Percentiles rank a stretch among this genome's conserved stretches.
phyloP scores from a whole-genome alignment of 805 yeast species.

The Wickerhamomyces hampshirensis region DNA sequence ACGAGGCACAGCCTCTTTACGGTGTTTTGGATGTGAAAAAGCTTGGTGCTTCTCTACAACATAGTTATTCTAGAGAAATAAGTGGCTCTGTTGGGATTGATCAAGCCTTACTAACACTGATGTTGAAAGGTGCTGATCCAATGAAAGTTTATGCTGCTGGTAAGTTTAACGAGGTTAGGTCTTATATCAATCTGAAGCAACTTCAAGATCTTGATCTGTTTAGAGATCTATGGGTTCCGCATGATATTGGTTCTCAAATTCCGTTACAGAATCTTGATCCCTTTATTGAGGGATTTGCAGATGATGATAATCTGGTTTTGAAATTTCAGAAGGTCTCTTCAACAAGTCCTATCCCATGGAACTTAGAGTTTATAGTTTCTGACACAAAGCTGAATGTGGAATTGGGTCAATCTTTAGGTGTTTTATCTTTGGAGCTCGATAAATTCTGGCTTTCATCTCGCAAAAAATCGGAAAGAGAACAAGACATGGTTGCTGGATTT shows the following conservation, averaged over 20 bases:
- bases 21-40: conserved; percentile 46
- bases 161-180: conserved; percentile 47
- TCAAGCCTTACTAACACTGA: conserved; percentile 42
- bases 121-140: conserved; percentile 38
- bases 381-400: conserved; percentile 57
- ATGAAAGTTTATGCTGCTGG: conserved; percentile 45
- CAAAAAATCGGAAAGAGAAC: conserved; percentile 66
- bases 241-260: too few species aligned
- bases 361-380: conserved; percentile 50
- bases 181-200: conserved; percentile 75
- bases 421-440: conserved; percentile 48
- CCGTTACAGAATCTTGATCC: too few species aligned
- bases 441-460: conserved; percentile 65
- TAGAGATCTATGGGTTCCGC: conserved; percentile 74
- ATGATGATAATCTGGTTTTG: conserved; percentile 29
- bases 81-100: conserved; percentile 64
- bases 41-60: conserved; percentile 73
- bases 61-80: conserved; percentile 82
- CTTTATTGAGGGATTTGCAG: not conserved
- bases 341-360: conserved; percentile 72
- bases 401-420: conserved; percentile 81
- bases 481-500: conserved; percentile 58
- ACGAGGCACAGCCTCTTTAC: conserved; percentile 36
- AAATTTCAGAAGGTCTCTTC: conserved; percentile 54
- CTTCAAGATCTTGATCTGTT: conserved; percentile 82